Percentiles rank a stretch among this genome's conserved stretches.
Conservation (phyloP, 75 land plant species). For the Cunninghamia lanceolata region DNA sequence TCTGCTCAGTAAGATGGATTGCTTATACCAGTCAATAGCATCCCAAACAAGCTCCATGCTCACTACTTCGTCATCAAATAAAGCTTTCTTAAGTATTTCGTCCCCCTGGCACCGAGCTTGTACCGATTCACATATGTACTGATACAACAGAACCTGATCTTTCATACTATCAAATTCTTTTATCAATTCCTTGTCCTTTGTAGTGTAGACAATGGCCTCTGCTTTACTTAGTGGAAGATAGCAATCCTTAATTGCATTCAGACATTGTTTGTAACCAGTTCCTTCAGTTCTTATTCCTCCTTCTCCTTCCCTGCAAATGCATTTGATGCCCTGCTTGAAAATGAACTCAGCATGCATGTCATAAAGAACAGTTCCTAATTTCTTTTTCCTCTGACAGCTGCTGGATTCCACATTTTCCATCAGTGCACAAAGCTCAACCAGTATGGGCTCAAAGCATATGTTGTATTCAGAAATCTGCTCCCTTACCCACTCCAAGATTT, state of each 20-base stretch:
- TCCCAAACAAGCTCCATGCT: conserved; percentile 18
- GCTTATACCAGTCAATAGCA: conserved; percentile 8
- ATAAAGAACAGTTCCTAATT: background rate
- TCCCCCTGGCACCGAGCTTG: background rate
- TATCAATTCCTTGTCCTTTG: background rate
- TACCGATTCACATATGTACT: background rate
- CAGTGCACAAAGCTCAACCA: background rate
- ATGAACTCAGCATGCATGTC: background rate
- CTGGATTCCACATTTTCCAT: background rate
- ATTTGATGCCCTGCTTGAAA: background rate
- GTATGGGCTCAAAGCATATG: background rate
- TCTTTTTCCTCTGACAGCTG: background rate
- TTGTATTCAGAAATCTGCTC: background rate
- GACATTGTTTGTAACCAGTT: background rate
- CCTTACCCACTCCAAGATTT: background rate
- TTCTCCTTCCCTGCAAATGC: background rate
- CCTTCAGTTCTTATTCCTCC: background rate
- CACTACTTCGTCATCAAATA: background rate
- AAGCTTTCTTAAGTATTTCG: background rate
- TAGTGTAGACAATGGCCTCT: background rate
- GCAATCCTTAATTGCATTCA: background rate
- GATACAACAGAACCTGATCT: background rate
- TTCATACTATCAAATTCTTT: background rate
- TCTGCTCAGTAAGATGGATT: background rate
- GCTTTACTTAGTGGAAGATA: background rate